Base-by-base conservation (phyloP, 371 early-diverging fungal genomes). In the Mortierella polycephala region DNA sequence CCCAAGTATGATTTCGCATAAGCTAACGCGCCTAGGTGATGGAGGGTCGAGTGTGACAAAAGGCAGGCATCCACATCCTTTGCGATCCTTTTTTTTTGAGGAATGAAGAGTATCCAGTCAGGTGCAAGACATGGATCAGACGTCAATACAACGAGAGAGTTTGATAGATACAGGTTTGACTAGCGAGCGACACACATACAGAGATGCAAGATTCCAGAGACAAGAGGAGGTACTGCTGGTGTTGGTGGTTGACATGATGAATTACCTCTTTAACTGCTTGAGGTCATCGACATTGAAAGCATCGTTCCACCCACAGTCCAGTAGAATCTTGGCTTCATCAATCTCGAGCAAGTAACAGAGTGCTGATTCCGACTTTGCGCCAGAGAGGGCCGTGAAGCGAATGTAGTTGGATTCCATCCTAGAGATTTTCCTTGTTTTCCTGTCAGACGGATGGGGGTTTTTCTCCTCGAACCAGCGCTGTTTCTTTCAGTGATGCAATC, bases 291-390 rank as follows among this genome's bases (percentile, higher is more conserved):
- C 82, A 64, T 94, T 84, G 67, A 94, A 91, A 30, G 82, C 69
- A 77, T 91, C 93, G 56, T 88, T 86, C 92, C 95, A 94, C 18
- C 98, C 99, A 84, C 97, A 97, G 82, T 98, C 99, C 41, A 98
- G 86, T 56, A 98, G 81, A 46, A 98, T 91, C 62, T 91, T 92
- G 42, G 93, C 93, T 62, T 94, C 93, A 74, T 96, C 96, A 40
- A 98, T 90, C 80, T 97, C 95, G 56, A 98, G 85, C 63, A 98
- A 71, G 75, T 96, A 96, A 81, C 97, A 96, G 40, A 96, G 85
- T 1, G 95, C 90, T 57, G 90, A 93, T 75, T 94, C 94, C 65
- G 87, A 90, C 71, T 90, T 90, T 14, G 94, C 91, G 40, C 95
- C 96, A 14, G 94, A 93, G 60, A 95, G 86, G 11, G 95, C 90